phyloP scores from a whole-genome alignment of 2,329 filamentous ascomycete genomes.

The Fusarium udum region DNA sequence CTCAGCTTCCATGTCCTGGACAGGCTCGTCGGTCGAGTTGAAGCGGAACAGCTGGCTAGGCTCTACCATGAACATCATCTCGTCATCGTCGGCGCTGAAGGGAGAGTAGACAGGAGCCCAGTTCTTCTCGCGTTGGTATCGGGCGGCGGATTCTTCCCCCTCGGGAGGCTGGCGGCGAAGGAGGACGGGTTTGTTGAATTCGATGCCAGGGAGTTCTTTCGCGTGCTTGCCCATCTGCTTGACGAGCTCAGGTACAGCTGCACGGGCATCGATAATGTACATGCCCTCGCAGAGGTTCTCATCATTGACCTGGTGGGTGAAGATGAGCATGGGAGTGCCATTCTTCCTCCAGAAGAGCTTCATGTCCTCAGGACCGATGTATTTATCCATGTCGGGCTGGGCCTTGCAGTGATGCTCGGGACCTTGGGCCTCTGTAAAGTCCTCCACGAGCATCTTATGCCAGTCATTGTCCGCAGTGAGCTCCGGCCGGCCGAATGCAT shows the following conservation, averaged over 20 bases:
- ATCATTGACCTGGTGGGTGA: conserved; percentile 36
- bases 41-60: conserved; percentile 32
- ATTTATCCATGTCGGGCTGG: conserved; percentile 38
- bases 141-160: conserved; percentile 16
- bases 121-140: conserved; percentile 39
- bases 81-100: conserved; percentile 31
- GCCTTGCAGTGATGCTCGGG: conserved; percentile 37
- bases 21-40: conserved; percentile 16
- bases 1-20: conserved; percentile 21
- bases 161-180: conserved; percentile 31
- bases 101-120: conserved; percentile 34
- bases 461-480: conserved; percentile 29
- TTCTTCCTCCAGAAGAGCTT: conserved; percentile 39
- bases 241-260: conserved; percentile 32
- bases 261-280: conserved; percentile 35
- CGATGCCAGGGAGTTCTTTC: conserved; percentile 24
- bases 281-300: conserved; percentile 38
- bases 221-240: conserved; percentile 30
- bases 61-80: conserved; percentile 40
- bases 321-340: conserved; percentile 37
- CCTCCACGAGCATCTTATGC: conserved; percentile 36
- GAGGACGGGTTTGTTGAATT: conserved; percentile 29
- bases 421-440: conserved; percentile 26
- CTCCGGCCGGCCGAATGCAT: conserved; percentile 32
- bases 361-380: conserved; percentile 39